Conservation (phyloP, 345 rosid species). For the Camelina hispida region DNA sequence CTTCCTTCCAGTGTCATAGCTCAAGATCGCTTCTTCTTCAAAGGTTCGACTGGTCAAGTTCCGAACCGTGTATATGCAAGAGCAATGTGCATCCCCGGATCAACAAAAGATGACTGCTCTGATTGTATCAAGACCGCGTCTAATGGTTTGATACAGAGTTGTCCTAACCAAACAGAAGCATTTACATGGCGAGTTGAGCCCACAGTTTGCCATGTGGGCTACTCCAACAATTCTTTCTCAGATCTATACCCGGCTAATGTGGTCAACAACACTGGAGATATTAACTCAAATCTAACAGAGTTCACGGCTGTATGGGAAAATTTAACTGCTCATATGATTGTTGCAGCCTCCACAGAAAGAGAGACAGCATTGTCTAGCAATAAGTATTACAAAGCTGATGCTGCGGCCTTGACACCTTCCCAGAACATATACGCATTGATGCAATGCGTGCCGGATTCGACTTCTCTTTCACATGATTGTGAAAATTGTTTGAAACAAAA, state of each 20-base stretch:
- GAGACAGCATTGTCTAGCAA: background rate
- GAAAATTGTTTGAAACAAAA: background rate
- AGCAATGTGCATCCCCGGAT: constrained; percentile 44
- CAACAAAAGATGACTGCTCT: background rate
- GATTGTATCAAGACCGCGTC: constrained; percentile 27
- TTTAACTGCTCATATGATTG: background rate
- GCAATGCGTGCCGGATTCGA: constrained; percentile 13
- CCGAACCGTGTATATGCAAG: constrained; percentile 31
- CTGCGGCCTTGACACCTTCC: background rate
- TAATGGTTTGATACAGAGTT: background rate
- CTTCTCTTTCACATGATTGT: constrained; percentile 23
- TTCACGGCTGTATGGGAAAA: background rate
- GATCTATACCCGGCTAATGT: background rate
- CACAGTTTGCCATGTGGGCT: constrained; percentile 43
- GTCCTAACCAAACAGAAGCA: constrained; percentile 40
- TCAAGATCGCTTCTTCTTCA: constrained; percentile 40
- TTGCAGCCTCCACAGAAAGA: background rate
- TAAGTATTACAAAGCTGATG: background rate
- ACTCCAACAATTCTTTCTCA: constrained; percentile 35
- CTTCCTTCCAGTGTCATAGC: constrained; percentile 33
- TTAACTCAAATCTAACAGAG: background rate
- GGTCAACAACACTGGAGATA: background rate
- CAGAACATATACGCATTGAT: constrained; percentile 14
- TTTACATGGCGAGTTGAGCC: background rate
- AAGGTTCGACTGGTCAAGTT: constrained; percentile 34